Evolutionary conservation across 1,139 yeast species (phyloP).

Genomic region (Suhomyces chickasaworum): DNA sequence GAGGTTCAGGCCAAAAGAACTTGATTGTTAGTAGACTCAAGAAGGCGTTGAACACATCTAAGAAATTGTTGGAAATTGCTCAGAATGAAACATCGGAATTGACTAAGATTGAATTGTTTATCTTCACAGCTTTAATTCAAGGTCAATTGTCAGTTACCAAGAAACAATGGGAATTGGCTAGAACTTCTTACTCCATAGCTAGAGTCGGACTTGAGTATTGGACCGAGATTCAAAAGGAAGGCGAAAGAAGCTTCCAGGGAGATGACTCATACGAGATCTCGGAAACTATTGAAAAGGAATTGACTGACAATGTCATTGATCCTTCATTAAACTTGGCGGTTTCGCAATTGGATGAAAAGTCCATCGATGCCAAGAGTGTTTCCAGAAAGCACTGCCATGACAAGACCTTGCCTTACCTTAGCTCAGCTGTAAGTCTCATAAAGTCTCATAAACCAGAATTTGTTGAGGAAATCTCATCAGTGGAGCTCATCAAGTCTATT

Average conservation of each 20-base stretch:
- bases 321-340: constrained; percentile 66
- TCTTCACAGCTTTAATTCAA: constrained; percentile 59
- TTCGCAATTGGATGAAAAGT: constrained; percentile 39
- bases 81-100: constrained; percentile 30
- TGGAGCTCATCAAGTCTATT: constrained; percentile 39
- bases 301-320: constrained; percentile 63
- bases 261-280: constrained; percentile 23
- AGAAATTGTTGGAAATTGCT: constrained; percentile 47
- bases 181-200: constrained; percentile 58
- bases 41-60: constrained; percentile 53
- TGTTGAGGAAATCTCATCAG: constrained; percentile 38
- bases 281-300: constrained; percentile 54
- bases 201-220: constrained; percentile 59
- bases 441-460: constrained; percentile 42
- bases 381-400: constrained; percentile 48
- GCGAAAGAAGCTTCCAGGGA: constrained; percentile 5
- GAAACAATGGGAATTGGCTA: constrained; percentile 59
- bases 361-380: constrained; percentile 48
- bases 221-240: constrained; percentile 14
- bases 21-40: constrained; percentile 69
- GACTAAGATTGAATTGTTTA: constrained; percentile 56
- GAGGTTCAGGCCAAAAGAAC: constrained; percentile 44
- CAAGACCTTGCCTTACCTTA: constrained; percentile 36
- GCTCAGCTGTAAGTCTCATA: constrained; percentile 41
- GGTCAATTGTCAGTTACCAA: constrained; percentile 62